phyloP scores from a whole-genome alignment of 352 stramenopile genomes.

The Phytophthora chlamydospora region DNA sequence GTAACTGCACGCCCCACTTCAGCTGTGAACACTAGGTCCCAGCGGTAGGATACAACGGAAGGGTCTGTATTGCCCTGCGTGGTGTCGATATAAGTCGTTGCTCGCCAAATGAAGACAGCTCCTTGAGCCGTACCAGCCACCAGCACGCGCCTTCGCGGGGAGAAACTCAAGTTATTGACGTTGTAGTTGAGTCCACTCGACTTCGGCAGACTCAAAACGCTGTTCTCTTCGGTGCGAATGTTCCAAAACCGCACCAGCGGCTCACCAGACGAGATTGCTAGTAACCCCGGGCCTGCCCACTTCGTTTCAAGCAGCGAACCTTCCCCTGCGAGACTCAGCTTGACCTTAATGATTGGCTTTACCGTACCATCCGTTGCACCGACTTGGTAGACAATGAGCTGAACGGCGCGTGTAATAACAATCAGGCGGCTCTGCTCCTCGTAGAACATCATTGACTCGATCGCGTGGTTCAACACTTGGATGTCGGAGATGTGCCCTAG shows the following conservation, averaged over 20 bases:
- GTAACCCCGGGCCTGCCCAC: constrained; percentile 90
- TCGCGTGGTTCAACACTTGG: constrained; percentile 81
- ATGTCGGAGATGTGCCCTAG: constrained; percentile 92
- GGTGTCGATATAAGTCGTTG: constrained; percentile 50
- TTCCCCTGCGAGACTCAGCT: constrained; percentile 89
- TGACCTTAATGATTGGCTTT: constrained; percentile 87
- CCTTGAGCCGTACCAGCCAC: constrained; percentile 88
- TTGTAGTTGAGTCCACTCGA: constrained; percentile 52
- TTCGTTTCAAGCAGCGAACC: constrained; percentile 79
- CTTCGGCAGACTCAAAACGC: constrained; percentile 85
- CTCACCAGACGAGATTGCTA: constrained; percentile 91
- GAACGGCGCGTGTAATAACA: constrained; percentile 90
- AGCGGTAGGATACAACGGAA: constrained; percentile 54
- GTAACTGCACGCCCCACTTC: constrained; percentile 56
- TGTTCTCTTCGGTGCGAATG: constrained; percentile 92
- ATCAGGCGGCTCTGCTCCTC: constrained; percentile 83
- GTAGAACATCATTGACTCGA: constrained; percentile 92
- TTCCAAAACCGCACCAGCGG: constrained; percentile 93
- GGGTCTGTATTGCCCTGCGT: constrained; percentile 12
- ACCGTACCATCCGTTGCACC: constrained; percentile 78
- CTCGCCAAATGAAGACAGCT: constrained; percentile 90
- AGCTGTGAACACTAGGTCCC: constrained; percentile 70
- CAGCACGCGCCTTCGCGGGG: constrained; percentile 84
- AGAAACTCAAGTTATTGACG: constrained; percentile 90
- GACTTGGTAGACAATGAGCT: constrained; percentile 93